phyloP scores from a whole-genome alignment of 768 basidiomycete genomes.

The Daedalea quercina region DNA sequence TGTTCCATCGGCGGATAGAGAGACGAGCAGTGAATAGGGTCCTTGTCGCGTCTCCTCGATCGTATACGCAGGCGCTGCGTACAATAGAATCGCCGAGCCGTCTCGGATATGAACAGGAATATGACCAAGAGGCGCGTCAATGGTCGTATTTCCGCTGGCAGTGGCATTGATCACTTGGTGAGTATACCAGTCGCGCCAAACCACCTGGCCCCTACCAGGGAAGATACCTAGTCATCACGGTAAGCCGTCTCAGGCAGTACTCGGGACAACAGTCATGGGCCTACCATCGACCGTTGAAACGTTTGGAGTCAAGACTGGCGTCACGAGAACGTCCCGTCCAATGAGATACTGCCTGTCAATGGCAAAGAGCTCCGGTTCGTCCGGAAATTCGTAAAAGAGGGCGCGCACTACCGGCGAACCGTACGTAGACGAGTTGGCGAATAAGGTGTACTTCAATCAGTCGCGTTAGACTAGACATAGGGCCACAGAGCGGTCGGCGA shows the following conservation, averaged over 20 bases:
- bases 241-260: not conserved
- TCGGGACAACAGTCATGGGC: not conserved
- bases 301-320: slow-evolving; percentile 68
- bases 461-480: not conserved
- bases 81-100: slow-evolving; percentile 57
- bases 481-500: not conserved
- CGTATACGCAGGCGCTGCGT: slow-evolving; percentile 60
- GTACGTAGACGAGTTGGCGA: slow-evolving; percentile 55
- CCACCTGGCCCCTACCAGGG: slow-evolving; percentile 50
- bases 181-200: slow-evolving; percentile 75
- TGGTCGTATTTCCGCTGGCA: slow-evolving; percentile 37
- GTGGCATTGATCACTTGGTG: slow-evolving; percentile 45
- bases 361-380: slow-evolving; percentile 55
- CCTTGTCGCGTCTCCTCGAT: slow-evolving; percentile 57
- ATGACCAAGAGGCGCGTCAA: slow-evolving; percentile 63
- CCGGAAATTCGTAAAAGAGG: slow-evolving; percentile 73
- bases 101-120: slow-evolving; percentile 74
- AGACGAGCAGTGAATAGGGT: slow-evolving; percentile 57
- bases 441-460: slow-evolving; percentile 54
- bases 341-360: slow-evolving; percentile 68
- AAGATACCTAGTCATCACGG: slow-evolving; percentile 44
- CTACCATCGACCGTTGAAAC: slow-evolving; percentile 59
- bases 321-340: slow-evolving; percentile 65
- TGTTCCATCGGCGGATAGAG: slow-evolving; percentile 38
- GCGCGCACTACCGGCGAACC: slow-evolving; percentile 72